These are phyloP conservation scores for Plenodomus lindquistii DNA, from an alignment of 2,329 filamentous ascomycete species.

Conservation along the genomic window DNA sequence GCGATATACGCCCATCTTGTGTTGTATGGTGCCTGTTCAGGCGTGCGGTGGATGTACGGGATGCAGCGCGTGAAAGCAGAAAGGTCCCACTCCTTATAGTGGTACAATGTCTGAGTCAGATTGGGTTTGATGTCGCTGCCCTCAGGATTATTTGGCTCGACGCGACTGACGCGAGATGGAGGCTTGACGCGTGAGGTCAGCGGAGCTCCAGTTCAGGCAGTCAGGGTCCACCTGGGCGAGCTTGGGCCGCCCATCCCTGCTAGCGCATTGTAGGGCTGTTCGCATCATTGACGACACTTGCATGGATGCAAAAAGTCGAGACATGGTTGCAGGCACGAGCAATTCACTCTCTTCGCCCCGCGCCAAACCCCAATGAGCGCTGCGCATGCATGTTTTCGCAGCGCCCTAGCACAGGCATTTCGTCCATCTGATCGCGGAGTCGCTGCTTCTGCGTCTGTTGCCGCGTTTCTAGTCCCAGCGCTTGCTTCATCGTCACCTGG, in stretches of 20 bases:
- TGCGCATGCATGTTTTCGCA: slow-evolving; percentile 43
- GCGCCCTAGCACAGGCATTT: slow-evolving; percentile 42
- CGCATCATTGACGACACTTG: background rate
- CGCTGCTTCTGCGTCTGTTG: slow-evolving; percentile 28
- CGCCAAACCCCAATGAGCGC: slow-evolving; percentile 41
- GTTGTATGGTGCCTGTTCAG: background rate
- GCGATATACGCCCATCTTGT: slow-evolving; percentile 32
- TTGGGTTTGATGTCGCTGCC: slow-evolving; percentile 2
- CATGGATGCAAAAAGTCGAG: slow-evolving; percentile 27
- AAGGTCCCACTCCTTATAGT: background rate
- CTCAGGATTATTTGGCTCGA: background rate
- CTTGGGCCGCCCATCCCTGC: slow-evolving; percentile 5
- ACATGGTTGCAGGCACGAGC: slow-evolving; percentile 17
- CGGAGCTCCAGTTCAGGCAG: slow-evolving; percentile 10
- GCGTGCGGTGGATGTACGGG: background rate
- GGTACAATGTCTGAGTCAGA: background rate
- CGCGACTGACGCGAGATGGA: slow-evolving; percentile 11
- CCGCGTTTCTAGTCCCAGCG: slow-evolving; percentile 42
- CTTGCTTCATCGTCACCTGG: slow-evolving; percentile 25
- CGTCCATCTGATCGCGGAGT: slow-evolving; percentile 26
- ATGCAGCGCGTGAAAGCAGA: background rate
- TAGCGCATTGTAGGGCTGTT: slow-evolving; percentile 11
- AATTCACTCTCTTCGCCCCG: slow-evolving; percentile 17
- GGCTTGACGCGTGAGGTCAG: slow-evolving; percentile 16
- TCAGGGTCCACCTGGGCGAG: slow-evolving; percentile 6